Evolutionary conservation across 2,329 filamentous ascomycete genomes (phyloP), one percentile per base, ranked within the genome.

Genomic region (Penicillium sp.): DNA sequence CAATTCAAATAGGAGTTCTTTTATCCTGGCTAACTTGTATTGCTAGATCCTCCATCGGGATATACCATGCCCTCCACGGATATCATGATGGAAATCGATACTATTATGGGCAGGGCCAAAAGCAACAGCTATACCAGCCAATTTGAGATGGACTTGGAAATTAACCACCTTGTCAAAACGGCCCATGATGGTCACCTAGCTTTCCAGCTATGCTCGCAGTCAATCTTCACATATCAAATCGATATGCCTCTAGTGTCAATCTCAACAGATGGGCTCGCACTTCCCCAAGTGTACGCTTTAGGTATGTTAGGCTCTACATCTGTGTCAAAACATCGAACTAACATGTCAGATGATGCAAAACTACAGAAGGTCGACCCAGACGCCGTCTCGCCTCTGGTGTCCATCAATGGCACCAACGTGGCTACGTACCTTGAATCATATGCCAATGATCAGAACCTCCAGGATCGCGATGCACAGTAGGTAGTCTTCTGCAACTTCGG

Each of bases 111-210:
- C 6, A 82, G 78, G 17, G 76, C 79, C 5, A 61, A 68, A 23
- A 69, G 67, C 3, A 75, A 77, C 19, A 69, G 70, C 3, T 86
- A 81, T 63, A 67, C 72, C 4, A 82, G 77, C 67, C 83, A 86
- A 64, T 84, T 81, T 66, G 78, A 81, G 8, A 84, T 85, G 61
- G 81, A 85, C 63, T 60, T 74, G 8, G 82, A 83, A 29, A 75
- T 90, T 2, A 81, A 82, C 56, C 71, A 78, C 36, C 71, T 84
- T 8, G 76, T 86, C 36, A 77, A 78, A 25, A 77, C 76, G 1
- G 82, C 83, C 4, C 85, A 89, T 63, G 87, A 90, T 67, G 85
- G 86, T 1, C 88, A 90, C 66, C 64, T 77, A 15, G 42, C 10
- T 15, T 68, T 70, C 25, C 47, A 63, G 6, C 61, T 71, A 17